A percentile compares a stretch with the other conserved stretches of the same genome.
phyloP scores from a whole-genome alignment of 2,329 filamentous ascomycete genomes.

The Claviceps cyperi region DNA sequence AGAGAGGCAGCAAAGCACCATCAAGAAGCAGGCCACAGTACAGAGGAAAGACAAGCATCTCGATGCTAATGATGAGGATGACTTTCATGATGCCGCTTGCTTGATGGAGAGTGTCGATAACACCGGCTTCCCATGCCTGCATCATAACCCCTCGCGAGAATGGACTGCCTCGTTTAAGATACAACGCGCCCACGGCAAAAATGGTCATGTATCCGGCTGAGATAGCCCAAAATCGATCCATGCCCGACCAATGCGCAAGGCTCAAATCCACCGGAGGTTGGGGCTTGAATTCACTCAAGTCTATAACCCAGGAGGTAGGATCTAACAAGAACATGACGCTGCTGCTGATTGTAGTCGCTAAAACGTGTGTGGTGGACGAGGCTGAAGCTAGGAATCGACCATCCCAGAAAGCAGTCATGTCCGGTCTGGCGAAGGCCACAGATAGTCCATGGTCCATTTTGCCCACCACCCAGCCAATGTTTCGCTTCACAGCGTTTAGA shows the following conservation, averaged over 20 bases:
- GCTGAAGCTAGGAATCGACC: slow-evolving; percentile 6
- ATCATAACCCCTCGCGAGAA: slow-evolving; percentile 44
- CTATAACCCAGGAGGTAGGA: slow-evolving; percentile 44
- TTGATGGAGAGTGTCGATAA: slow-evolving; percentile 77
- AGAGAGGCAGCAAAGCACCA: slow-evolving; percentile 74
- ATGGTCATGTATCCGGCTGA: slow-evolving; percentile 68
- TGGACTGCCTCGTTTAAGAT: slow-evolving; percentile 58
- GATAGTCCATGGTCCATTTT: slow-evolving; percentile 21
- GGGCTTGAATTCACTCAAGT: slow-evolving; percentile 30
- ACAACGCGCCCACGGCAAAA: slow-evolving; percentile 59
- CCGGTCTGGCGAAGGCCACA: slow-evolving; percentile 30
- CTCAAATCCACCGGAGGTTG: slow-evolving; percentile 33
- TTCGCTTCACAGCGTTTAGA: slow-evolving; percentile 43
- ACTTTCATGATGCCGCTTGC: slow-evolving; percentile 96
- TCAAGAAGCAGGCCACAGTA: slow-evolving; percentile 92
- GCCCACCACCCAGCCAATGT: slow-evolving; percentile 28
- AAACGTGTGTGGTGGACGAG: slow-evolving; percentile 2
- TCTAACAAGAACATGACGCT: slow-evolving; percentile 21
- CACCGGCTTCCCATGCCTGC: slow-evolving; percentile 55
- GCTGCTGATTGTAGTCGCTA: slow-evolving; percentile 10
- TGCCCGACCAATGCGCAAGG: slow-evolving; percentile 52
- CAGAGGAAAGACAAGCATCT: slow-evolving; percentile 93
- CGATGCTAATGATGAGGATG: slow-evolving; percentile 94
- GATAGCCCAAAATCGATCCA: slow-evolving; percentile 57
- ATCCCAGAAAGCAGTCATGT: slow-evolving; percentile 16